phyloP scores from a whole-genome alignment of 2,329 filamentous ascomycete genomes.

The Xylaria hypoxylon region DNA sequence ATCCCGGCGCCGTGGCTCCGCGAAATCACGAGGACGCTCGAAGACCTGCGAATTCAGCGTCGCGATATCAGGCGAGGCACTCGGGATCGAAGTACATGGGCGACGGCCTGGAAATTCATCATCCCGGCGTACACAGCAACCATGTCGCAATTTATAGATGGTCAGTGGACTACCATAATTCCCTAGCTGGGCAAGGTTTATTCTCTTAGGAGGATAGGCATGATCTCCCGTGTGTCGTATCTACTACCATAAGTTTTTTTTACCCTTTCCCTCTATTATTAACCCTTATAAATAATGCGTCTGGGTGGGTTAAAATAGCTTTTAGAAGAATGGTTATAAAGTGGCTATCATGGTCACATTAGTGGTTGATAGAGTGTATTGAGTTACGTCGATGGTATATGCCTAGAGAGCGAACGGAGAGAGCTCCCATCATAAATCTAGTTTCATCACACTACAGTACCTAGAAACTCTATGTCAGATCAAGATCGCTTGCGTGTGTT shows the following conservation, averaged over 20 bases:
- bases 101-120: not conserved
- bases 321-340: not conserved
- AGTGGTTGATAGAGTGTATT: too few relatives aligned
- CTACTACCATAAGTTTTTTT: not conserved
- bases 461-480: not conserved
- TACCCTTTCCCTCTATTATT: not conserved
- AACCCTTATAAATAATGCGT: not conserved
- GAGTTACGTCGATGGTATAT: too few relatives aligned
- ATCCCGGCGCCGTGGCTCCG: constrained; percentile 8
- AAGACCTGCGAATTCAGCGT: constrained; percentile 17
- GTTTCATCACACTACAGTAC: not conserved
- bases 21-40: not conserved
- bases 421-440: not conserved
- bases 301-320: not conserved
- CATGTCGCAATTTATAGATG: not conserved
- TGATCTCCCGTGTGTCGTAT: not conserved
- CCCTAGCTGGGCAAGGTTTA: not conserved
- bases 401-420: not conserved
- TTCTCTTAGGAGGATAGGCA: not conserved
- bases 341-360: not conserved
- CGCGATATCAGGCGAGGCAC: not conserved
- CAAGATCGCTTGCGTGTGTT: not conserved
- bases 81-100: not conserved
- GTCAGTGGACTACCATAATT: not conserved
- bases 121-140: constrained; percentile 5